Evolutionary conservation across 2,329 filamentous ascomycete genomes (phyloP), one percentile per base, ranked within the genome.

Genomic region (Colletotrichum eremochloae): DNA sequence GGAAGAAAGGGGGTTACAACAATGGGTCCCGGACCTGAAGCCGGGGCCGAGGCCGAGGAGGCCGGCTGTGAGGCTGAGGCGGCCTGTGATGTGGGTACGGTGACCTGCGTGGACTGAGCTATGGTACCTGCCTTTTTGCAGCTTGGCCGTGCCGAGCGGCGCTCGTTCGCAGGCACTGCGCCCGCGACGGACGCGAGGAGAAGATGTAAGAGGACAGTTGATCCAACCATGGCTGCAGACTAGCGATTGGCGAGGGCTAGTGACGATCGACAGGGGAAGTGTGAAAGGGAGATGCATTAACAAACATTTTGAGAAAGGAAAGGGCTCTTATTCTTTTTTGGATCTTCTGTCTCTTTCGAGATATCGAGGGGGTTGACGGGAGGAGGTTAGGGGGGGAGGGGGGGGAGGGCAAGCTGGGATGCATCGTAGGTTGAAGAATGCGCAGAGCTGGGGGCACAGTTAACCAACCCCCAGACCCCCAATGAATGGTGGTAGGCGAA

Each of bases 171-270:
- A 5, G 68, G 68, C 24, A 71, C 68, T 14, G 64, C 68, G 57
- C 50, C 58, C 48, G 67, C 68, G 18, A 68, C 33, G 48, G 56
- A 67, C 3, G 64, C 57, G 46, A 71, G 57, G 50, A 71, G n/a
- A 8, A 71, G 68, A 42, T 58, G 65, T 24, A 69, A 14, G 60
- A 72, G 52, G 44, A 72, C 29, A 1, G n/a, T 31, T 44, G 44
- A 57, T 52, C 31, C 31, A 36, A 72, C 36, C 69, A 72, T 72
- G 56, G n/a, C 11, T 57, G 24, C 29, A 24, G 29, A 38, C 44
- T 18, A 42, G 20, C 57, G 57, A 38, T 18, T 68, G 9, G 40
- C 36, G 44, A 53, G 29, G 14, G 52, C 65, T 63, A 40, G 68
- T 57, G 46, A n/a, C 38, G 46, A 66, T 58, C 46, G 50, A 36